Percentiles rank a stretch among this genome's conserved stretches.
phyloP scores from a whole-genome alignment of 164 flowering plant species.

The Tinospora cordifolia region DNA sequence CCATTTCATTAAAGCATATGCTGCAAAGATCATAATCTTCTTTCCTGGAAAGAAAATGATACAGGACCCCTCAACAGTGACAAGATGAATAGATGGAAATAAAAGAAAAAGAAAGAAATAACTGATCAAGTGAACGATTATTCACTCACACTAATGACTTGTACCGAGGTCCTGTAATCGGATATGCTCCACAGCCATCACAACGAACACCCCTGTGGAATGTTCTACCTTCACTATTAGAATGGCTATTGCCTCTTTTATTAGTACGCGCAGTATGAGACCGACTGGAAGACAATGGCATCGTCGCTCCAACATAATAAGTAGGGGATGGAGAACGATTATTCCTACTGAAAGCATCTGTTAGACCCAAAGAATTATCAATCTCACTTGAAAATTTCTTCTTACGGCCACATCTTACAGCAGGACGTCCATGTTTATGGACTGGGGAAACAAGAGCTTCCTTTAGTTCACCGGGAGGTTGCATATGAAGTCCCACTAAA shows the following conservation, averaged over 20 bases:
- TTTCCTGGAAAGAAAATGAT: slow-evolving; percentile 37
- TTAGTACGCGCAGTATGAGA: slow-evolving; percentile 7
- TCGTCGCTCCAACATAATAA: no score
- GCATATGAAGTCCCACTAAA: slow-evolving; percentile 3
- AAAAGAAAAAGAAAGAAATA: background rate
- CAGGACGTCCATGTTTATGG: background rate
- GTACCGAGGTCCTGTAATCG: slow-evolving; percentile 80
- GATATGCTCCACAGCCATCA: slow-evolving; percentile 84
- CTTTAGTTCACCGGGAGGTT: background rate
- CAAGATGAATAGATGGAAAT: background rate
- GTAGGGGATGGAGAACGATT: background rate
- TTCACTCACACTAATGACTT: slow-evolving; percentile 80
- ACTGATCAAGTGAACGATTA: background rate
- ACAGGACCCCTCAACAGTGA: background rate
- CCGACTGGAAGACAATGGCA: slow-evolving; percentile 11
- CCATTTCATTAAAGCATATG: slow-evolving; percentile 56
- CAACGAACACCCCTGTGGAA: slow-evolving; percentile 76
- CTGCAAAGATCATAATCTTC: slow-evolving; percentile 78
- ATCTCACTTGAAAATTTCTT: background rate
- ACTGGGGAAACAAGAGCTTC: slow-evolving; percentile 1
- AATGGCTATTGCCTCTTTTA: slow-evolving; percentile 19
- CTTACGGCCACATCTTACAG: slow-evolving; percentile 5
- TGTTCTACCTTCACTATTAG: slow-evolving; percentile 27
- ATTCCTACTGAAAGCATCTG: slow-evolving; percentile 1
- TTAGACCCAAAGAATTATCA: slow-evolving; percentile 2